A percentile compares a stretch with the other conserved stretches of the same genome.
These are phyloP conservation scores for Amesomyces nigricolor DNA, from an alignment of 2,329 filamentous ascomycete species.

Conservation along the genomic window DNA sequence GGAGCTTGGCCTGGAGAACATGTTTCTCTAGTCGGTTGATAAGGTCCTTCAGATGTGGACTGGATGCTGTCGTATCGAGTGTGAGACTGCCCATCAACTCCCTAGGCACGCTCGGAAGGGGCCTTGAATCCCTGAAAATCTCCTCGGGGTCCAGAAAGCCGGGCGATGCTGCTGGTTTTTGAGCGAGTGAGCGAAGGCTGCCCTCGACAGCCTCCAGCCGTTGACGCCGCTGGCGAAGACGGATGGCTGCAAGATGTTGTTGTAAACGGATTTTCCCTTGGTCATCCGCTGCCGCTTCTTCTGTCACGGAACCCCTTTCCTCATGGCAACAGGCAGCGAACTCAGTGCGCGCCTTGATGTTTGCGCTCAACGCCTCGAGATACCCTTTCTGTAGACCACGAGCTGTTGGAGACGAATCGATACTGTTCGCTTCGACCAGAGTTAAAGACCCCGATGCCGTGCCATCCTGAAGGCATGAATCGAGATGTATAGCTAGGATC, in stretches of 20 bases:
- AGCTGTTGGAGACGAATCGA: constrained; percentile 31
- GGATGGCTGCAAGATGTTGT: constrained; percentile 47
- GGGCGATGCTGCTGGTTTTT: constrained; percentile 46
- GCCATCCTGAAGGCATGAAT: constrained; percentile 41
- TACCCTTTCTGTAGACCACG: constrained; percentile 51
- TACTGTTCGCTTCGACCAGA: constrained; percentile 36
- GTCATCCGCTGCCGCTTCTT: constrained; percentile 4
- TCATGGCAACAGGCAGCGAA: constrained; percentile 36
- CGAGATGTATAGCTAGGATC: constrained; percentile 49
- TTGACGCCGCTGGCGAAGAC: constrained; percentile 47
- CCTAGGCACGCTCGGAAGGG: constrained; percentile 47
- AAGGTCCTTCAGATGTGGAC: constrained; percentile 42
- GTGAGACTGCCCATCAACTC: constrained; percentile 47
- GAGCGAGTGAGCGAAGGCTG: constrained; percentile 45
- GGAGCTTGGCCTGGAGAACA: constrained; percentile 52
- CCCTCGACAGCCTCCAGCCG: constrained; percentile 46
- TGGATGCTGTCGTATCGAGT: constrained; percentile 34
- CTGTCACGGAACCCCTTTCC: neutral
- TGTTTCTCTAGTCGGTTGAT: constrained; percentile 52
- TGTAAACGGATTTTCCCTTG: constrained; percentile 34
- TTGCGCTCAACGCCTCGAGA: constrained; percentile 47
- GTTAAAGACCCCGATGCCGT: constrained; percentile 42
- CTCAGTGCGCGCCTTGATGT: constrained; percentile 46
- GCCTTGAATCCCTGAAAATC: constrained; percentile 40
- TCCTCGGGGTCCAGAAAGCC: constrained; percentile 46